Base-by-base conservation (phyloP, 163 green algal species). In the Scenedesmus sp. region DNA sequence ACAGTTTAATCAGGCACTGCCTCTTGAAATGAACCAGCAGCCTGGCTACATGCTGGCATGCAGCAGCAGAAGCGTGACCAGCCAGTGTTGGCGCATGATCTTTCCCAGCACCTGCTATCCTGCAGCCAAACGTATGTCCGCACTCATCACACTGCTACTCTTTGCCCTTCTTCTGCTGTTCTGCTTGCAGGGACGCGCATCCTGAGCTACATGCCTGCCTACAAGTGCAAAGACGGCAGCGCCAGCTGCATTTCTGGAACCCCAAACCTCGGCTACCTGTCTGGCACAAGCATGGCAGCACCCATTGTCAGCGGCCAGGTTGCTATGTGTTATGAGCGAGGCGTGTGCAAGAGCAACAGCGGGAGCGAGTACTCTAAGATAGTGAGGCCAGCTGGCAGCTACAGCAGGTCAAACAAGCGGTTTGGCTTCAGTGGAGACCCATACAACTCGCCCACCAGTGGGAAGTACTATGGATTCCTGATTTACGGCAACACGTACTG, bases 221-320 rank as follows among this genome's bases (percentile, higher is more conserved):
- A 91, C 74, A 91, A 91, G 74, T 91, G 87, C 56, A 18, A 66
- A 6, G 87, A 91, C 16, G 55, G 54, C 55, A 86, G 20, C 74
- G 64, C 87, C 4, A 60, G 10, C 23, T 91, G 87, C 59, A 86
- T 91, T 15, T 5, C 73, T 8, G 74, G 74, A 74, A 91, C 87
- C 1, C 52, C 52, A 20, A 91, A 91, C 87, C 56, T 91, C 7
- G 88, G 52, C 10, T 92, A 88, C 64, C 88, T 92, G 12, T 86
- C 66, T 18, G 89, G 89, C 15, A 92, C 89, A 4, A 86, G 62
- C 67, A 92, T 92, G 89, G 89, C 89, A 8, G 56, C 89, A 12
- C 89, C 89, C 7, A 55, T 92, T 23, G 56, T 92, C 66, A 59
- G 57, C 0, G 89, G 54, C 4, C 81, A 85, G 73, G 66, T 82